These are phyloP conservation scores for Vitis amurensis DNA, from an alignment of 164 flowering plant species.

Conservation along the genomic window DNA sequence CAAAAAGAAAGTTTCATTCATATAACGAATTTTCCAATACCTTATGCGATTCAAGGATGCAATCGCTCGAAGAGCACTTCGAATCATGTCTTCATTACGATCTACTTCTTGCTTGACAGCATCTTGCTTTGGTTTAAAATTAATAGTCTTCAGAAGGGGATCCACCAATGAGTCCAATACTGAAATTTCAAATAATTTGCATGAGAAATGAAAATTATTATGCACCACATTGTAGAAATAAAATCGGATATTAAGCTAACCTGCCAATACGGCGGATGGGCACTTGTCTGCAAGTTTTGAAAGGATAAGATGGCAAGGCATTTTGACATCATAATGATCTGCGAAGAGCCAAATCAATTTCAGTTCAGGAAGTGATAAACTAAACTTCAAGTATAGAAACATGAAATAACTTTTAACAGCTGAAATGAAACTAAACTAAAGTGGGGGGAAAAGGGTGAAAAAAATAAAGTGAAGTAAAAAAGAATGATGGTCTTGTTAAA, in stretches of 20 bases:
- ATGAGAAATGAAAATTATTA: neutral
- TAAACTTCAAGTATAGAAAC: neutral
- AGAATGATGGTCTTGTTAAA: no score
- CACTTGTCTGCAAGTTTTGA: slow-evolving; percentile 97
- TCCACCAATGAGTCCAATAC: slow-evolving; percentile 97
- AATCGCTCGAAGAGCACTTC: slow-evolving; percentile 95
- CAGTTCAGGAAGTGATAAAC: neutral
- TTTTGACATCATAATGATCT: slow-evolving; percentile 99
- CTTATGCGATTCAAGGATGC: slow-evolving; percentile 91
- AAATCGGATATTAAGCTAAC: slow-evolving; percentile 31
- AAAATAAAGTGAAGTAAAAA: neutral
- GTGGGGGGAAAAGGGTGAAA: no score
- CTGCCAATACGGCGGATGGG: slow-evolving; percentile 95
- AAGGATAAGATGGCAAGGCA: slow-evolving; percentile 99
- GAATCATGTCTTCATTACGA: slow-evolving; percentile 98
- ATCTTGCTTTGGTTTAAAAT: slow-evolving; percentile 91
- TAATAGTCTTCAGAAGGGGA: slow-evolving; percentile 91
- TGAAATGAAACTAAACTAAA: no score
- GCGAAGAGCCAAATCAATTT: slow-evolving; percentile 21
- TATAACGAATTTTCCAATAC: slow-evolving; percentile 23
- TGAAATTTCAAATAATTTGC: slow-evolving; percentile 19
- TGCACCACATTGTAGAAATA: neutral
- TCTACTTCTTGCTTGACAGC: slow-evolving; percentile 99
- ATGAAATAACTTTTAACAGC: neutral
- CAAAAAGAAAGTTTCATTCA: no score